phyloP scores from a whole-genome alignment of 2,329 filamentous ascomycete genomes.

The Fusarium haematococcum region DNA sequence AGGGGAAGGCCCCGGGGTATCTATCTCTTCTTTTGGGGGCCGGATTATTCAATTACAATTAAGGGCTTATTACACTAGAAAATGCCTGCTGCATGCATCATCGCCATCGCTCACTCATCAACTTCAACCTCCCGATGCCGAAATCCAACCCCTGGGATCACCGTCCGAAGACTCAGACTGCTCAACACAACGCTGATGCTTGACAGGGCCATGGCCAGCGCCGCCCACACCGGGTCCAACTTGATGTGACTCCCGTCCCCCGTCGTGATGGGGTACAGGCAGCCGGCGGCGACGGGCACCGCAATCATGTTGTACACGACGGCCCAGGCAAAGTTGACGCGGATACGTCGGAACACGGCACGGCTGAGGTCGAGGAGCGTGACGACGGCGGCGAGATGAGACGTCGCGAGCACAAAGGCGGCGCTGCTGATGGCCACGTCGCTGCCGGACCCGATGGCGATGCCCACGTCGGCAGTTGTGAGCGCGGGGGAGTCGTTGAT shows the following conservation, averaged over 20 bases:
- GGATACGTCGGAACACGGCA: conserved; percentile 80
- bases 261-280: conserved; percentile 71
- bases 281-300: conserved; percentile 84
- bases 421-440: conserved; percentile 87
- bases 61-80: not conserved
- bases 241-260: conserved; percentile 66
- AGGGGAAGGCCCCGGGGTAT: conserved; percentile 2
- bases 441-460: conserved; percentile 85
- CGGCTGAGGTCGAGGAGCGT: conserved; percentile 79
- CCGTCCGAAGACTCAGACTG: conserved; percentile 76
- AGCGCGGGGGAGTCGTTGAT: conserved; percentile 91
- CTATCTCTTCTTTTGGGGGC: not conserved
- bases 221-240: conserved; percentile 86
- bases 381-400: conserved; percentile 75
- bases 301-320: conserved; percentile 83
- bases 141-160: conserved; percentile 59
- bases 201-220: conserved; percentile 91
- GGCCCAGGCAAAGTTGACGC: conserved; percentile 89
- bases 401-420: conserved; percentile 84
- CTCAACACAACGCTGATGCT: conserved; percentile 90
- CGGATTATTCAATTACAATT: not conserved
- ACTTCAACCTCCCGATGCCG: conserved; percentile 40
- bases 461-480: conserved; percentile 82
- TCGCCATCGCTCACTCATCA: not conserved
- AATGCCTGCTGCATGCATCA: not conserved